phyloP scores from a whole-genome alignment of 768 basidiomycete species.

The Galerina sulciceps region DNA sequence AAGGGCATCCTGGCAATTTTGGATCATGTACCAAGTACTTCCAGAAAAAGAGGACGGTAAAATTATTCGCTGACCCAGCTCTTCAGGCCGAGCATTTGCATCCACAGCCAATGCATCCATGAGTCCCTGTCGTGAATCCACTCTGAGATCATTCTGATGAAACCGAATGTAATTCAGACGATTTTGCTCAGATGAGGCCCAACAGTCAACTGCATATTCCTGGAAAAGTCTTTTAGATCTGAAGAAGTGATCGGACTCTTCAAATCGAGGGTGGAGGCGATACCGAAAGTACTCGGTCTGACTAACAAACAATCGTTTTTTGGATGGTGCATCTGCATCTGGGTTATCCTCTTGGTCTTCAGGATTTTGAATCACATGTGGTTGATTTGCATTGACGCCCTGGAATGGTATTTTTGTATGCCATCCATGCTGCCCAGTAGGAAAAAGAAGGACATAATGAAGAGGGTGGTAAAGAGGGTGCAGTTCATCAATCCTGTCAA shows the following conservation, averaged over 20 bases:
- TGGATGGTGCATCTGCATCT: neutral
- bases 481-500: conserved; percentile 33
- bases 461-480: conserved; percentile 24
- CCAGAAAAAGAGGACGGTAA: conserved; percentile 37
- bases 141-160: conserved; percentile 40
- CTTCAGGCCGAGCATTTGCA: conserved; percentile 22
- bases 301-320: conserved; percentile 14
- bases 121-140: conserved; percentile 38
- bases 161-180: conserved; percentile 34
- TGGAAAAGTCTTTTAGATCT: conserved; percentile 43
- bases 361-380: no score
- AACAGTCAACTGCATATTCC: conserved; percentile 48
- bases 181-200: conserved; percentile 46
- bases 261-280: conserved; percentile 32
- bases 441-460: conserved; percentile 34
- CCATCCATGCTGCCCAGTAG: conserved; percentile 41
- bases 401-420: conserved; percentile 14
- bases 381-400: no score
- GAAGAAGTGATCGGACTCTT: conserved; percentile 30
- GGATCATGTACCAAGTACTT: conserved; percentile 42
- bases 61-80: conserved; percentile 32
- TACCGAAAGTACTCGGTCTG: conserved; percentile 29
- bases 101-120: conserved; percentile 35
- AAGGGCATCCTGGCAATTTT: conserved; percentile 46
- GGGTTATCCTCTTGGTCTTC: neutral